These are phyloP conservation scores for Xylogone sp. DNA, from an alignment of 2,329 filamentous ascomycete species.

Conservation along the genomic window DNA sequence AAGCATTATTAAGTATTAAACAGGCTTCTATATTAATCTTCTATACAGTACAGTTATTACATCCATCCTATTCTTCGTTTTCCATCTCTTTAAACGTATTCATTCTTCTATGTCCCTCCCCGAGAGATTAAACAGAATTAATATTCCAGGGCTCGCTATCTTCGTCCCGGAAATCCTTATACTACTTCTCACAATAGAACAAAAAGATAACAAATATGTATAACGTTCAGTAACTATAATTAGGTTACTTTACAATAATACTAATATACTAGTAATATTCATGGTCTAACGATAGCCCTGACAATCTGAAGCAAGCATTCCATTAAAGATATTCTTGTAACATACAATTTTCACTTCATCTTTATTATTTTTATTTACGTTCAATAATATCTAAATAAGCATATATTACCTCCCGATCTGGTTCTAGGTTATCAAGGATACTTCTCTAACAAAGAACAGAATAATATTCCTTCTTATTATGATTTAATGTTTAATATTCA, in stretches of 20 bases:
- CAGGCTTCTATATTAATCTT: slow-evolving; percentile 34
- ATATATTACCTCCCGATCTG: slow-evolving; percentile 45
- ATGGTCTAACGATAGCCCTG: slow-evolving; percentile 28
- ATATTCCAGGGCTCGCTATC: slow-evolving; percentile 28
- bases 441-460: slow-evolving; percentile 29
- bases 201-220: slow-evolving; percentile 20
- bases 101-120: slow-evolving; percentile 16
- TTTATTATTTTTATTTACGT: slow-evolving; percentile 13
- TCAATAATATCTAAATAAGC: slow-evolving; percentile 8
- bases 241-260: slow-evolving; percentile 25
- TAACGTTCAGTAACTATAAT: slow-evolving; percentile 30
- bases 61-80: slow-evolving; percentile 33
- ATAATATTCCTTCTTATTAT: slow-evolving; percentile 34
- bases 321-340: slow-evolving; percentile 30
- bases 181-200: slow-evolving; percentile 26
- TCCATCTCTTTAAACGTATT: slow-evolving; percentile 27
- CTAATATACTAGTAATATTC: slow-evolving; percentile 20
- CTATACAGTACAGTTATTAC: slow-evolving; percentile 34
- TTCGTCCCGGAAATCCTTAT: slow-evolving; percentile 24
- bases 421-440: slow-evolving; percentile 41
- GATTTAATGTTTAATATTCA: slow-evolving; percentile 23
- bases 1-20: not conserved
- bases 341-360: slow-evolving; percentile 28
- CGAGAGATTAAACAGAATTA: slow-evolving; percentile 29
- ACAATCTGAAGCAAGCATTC: slow-evolving; percentile 32